phyloP scores from a whole-genome alignment of 306 rosid species.

The Mimosa pudica region DNA sequence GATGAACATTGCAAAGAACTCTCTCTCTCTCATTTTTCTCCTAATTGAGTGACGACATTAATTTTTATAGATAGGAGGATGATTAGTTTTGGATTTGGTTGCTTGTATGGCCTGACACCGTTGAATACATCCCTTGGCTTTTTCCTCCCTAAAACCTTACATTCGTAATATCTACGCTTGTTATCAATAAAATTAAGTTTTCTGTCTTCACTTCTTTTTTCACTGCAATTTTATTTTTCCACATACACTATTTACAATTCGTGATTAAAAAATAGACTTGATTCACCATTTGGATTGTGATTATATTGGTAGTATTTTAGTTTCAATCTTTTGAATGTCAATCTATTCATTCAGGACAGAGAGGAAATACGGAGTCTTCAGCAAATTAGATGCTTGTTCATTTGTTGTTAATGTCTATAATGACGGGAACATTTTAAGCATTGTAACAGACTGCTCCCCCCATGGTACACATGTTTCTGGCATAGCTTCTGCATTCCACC shows the following conservation, averaged over 20 bases:
- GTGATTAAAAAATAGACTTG: background rate
- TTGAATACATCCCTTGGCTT: too few relatives aligned
- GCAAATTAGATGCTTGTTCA: conserved; percentile 95
- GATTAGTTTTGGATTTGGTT: background rate
- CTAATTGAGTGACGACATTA: conserved; percentile 5
- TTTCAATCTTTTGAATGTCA: conserved; percentile 23
- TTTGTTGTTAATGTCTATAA: conserved; percentile 81
- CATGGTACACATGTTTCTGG: conserved; percentile 99
- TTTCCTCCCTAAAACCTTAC: too few relatives aligned
- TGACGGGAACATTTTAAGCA: conserved; percentile 82
- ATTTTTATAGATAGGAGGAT: background rate
- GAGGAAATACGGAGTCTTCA: conserved; percentile 76
- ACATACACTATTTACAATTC: background rate
- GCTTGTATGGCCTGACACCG: background rate
- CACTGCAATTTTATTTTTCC: too few relatives aligned
- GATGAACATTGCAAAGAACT: conserved; percentile 17
- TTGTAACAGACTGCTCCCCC: conserved; percentile 90
- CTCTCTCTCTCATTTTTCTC: conserved; percentile 1
- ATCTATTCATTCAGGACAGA: conserved; percentile 65
- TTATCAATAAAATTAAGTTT: too few relatives aligned
- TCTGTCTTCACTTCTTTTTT: too few relatives aligned
- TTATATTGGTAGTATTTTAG: background rate
- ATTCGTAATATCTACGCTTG: too few relatives aligned
- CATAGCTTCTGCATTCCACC: conserved; percentile 90
- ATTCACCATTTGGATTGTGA: background rate